Percentiles rank a stretch among this genome's conserved stretches.
Conservation (phyloP, 108 stramenopile species). For the Cylindrotheca closterium region DNA sequence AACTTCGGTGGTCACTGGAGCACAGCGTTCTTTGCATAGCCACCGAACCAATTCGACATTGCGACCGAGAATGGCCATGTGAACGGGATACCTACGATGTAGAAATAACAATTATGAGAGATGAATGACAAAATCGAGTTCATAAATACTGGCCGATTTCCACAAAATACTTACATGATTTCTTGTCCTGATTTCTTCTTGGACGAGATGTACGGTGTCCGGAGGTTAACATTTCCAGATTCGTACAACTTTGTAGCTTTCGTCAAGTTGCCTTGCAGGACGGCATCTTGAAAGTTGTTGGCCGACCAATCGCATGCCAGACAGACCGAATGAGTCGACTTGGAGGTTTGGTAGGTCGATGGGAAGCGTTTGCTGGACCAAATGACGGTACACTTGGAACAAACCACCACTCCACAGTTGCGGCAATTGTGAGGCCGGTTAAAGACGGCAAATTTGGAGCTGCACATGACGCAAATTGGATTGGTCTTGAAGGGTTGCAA, state of each 20-base stretch:
- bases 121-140: too few species aligned
- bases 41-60: constrained; percentile 42
- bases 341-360: constrained; percentile 45
- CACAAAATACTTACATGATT: constrained; percentile 1
- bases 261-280: constrained; percentile 39
- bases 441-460: constrained; percentile 40
- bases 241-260: constrained; percentile 40
- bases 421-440: constrained; percentile 44
- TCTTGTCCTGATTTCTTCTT: constrained; percentile 12
- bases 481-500: constrained; percentile 36
- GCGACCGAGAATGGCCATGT: constrained; percentile 51
- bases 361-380: constrained; percentile 53
- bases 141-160: too few species aligned
- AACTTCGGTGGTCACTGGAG: constrained; percentile 2
- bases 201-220: constrained; percentile 36
- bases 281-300: constrained; percentile 39
- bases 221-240: constrained; percentile 63
- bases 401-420: constrained; percentile 57
- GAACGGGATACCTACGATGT: constrained; percentile 35
- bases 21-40: constrained; percentile 47
- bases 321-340: constrained; percentile 35
- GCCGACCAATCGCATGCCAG: constrained; percentile 41
- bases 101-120: neutral
- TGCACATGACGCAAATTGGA: constrained; percentile 47
- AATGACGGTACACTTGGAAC: constrained; percentile 33